These are phyloP conservation scores for Drosera spatulata DNA, from an alignment of 179 eudicot genomes.

Conservation along the genomic window DNA sequence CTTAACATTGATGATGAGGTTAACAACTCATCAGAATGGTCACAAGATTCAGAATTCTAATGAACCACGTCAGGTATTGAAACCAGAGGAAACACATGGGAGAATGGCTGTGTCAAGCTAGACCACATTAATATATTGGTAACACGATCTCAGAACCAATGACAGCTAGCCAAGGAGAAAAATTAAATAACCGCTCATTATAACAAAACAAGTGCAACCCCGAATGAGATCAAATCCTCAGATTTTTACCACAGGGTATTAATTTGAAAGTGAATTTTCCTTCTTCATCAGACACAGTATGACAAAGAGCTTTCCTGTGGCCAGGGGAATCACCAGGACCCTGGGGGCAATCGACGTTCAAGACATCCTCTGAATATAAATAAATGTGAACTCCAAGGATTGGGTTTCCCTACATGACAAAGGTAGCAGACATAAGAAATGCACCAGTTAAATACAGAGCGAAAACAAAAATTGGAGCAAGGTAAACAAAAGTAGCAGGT, in stretches of 20 bases:
- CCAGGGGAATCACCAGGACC: slow-evolving; percentile 71
- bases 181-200: not conserved
- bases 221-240: not conserved
- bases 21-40: too few relatives aligned
- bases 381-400: slow-evolving; percentile 92
- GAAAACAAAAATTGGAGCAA: not conserved
- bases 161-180: not conserved
- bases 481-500: too few relatives aligned
- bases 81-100: too few relatives aligned
- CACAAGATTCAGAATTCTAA: too few relatives aligned
- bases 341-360: slow-evolving; percentile 65
- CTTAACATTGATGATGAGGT: too few relatives aligned
- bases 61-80: too few relatives aligned
- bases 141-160: not conserved
- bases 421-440: not conserved
- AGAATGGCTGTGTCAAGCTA: too few relatives aligned
- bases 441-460: not conserved
- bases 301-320: slow-evolving; percentile 68
- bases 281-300: slow-evolving; percentile 78
- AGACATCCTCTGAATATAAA: slow-evolving; percentile 74
- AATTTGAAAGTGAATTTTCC: slow-evolving; percentile 74
- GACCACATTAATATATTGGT: too few relatives aligned
- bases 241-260: slow-evolving; percentile 76
- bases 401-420: slow-evolving; percentile 68
- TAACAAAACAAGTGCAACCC: slow-evolving; percentile 2